Evolutionary conservation across 768 basidiomycete species (phyloP).

Genomic region (Filobasidium wieringae): DNA sequence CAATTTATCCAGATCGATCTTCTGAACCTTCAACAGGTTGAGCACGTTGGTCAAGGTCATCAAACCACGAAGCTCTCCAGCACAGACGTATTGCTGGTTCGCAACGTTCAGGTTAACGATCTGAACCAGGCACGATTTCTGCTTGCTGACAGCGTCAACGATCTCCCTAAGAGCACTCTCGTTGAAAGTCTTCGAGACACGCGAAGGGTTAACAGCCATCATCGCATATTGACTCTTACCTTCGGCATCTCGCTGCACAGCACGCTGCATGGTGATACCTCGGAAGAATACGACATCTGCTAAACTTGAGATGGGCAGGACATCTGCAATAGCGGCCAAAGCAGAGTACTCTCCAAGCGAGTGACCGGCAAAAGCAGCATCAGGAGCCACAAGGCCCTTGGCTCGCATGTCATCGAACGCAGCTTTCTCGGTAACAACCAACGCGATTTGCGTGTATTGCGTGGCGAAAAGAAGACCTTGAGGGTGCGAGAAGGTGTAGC

Average conservation of each 20-base stretch:
- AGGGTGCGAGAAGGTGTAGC: constrained; percentile 97
- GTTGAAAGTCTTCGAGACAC: constrained; percentile 86
- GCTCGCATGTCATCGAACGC: constrained; percentile 96
- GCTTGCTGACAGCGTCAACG: constrained; percentile 72
- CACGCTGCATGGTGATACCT: constrained; percentile 99
- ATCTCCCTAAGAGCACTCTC: constrained; percentile 94
- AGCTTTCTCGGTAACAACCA: constrained; percentile 96
- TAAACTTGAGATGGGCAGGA: constrained; percentile 83
- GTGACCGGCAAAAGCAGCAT: constrained; percentile 92
- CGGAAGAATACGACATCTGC: constrained; percentile 99
- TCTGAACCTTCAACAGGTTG: constrained; percentile 92
- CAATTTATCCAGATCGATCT: constrained; percentile 74
- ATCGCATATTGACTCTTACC: constrained; percentile 96
- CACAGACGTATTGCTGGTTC: constrained; percentile 99
- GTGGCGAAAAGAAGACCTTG: constrained; percentile 91
- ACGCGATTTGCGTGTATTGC: constrained; percentile 95
- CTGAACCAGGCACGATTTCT: constrained; percentile 73
- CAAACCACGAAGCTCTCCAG: constrained; percentile 84
- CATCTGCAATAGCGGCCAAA: constrained; percentile 91
- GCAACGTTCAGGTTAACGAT: constrained; percentile 80
- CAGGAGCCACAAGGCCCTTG: constrained; percentile 84
- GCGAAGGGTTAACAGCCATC: constrained; percentile 97
- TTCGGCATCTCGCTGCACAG: constrained; percentile 85
- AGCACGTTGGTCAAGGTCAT: constrained; percentile 91
- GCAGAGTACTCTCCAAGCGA: constrained; percentile 98